Conservation (phyloP, 1,284 basidiomycete species). For the Pterulicium gracile region DNA sequence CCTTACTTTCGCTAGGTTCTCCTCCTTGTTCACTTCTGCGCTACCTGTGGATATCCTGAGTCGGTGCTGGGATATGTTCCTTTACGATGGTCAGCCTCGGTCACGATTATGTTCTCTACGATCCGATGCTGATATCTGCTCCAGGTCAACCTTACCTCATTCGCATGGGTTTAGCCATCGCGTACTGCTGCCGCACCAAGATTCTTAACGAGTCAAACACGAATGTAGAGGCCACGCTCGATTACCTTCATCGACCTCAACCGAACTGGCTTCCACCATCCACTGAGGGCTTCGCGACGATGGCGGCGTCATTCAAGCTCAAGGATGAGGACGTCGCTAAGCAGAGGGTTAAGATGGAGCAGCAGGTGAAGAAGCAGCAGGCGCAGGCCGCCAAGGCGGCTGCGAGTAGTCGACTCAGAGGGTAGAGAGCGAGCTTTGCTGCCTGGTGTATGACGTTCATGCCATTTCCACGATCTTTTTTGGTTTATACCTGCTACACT, state of each 20-base stretch:
- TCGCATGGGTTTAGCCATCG: slow-evolving; percentile 68
- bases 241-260: slow-evolving; percentile 41
- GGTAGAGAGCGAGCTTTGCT: neutral
- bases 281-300: slow-evolving; percentile 53
- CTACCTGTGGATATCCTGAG: slow-evolving; percentile 72
- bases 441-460: neutral
- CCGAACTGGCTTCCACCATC: slow-evolving; percentile 39
- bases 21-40: slow-evolving; percentile 62
- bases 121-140: slow-evolving; percentile 30
- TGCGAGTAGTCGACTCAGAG: neutral
- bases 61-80: slow-evolving; percentile 81
- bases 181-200: slow-evolving; percentile 52
- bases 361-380: slow-evolving; percentile 49
- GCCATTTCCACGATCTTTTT: neutral
- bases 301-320: slow-evolving; percentile 55
- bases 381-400: slow-evolving; percentile 20
- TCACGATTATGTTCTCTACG: neutral
- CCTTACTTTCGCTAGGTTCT: slow-evolving; percentile 46
- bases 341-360: slow-evolving; percentile 62
- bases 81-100: slow-evolving; percentile 61
- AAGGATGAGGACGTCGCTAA: slow-evolving; percentile 79
- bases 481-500: neutral
- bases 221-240: slow-evolving; percentile 37
- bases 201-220: slow-evolving; percentile 35
- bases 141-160: slow-evolving; percentile 74